phyloP scores from a whole-genome alignment of 257 asterid genomes.

The Petunia secreta region DNA sequence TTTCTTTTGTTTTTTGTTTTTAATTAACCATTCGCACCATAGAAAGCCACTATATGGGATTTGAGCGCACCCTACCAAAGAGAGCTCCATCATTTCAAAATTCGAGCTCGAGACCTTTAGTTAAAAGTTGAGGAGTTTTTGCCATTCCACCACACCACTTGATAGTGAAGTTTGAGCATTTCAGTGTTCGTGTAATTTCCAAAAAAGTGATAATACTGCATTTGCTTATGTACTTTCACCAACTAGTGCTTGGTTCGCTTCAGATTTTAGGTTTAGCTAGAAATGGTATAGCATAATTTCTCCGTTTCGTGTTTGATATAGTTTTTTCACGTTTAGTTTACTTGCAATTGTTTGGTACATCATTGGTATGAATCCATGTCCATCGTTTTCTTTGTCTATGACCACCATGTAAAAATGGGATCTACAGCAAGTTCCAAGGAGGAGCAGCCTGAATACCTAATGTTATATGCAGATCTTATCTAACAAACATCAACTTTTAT shows the following conservation, averaged over 20 bases:
- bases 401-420: background rate
- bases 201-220: too few species aligned
- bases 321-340: background rate
- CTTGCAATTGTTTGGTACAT: background rate
- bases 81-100: too few species aligned
- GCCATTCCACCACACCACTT: too few species aligned
- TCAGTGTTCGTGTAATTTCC: too few species aligned
- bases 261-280: background rate
- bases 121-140: too few species aligned
- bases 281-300: background rate
- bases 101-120: too few species aligned
- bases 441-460: background rate
- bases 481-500: background rate
- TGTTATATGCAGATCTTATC: background rate
- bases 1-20: too few species aligned
- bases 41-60: too few species aligned
- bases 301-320: background rate
- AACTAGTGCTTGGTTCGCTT: background rate
- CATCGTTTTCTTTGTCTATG: background rate
- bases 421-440: background rate
- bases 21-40: too few species aligned
- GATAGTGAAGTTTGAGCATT: too few species aligned
- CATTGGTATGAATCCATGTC: background rate
- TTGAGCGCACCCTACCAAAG: too few species aligned
- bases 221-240: background rate